Conservation (phyloP, 345 rosid species). For the Populus simonii region DNA sequence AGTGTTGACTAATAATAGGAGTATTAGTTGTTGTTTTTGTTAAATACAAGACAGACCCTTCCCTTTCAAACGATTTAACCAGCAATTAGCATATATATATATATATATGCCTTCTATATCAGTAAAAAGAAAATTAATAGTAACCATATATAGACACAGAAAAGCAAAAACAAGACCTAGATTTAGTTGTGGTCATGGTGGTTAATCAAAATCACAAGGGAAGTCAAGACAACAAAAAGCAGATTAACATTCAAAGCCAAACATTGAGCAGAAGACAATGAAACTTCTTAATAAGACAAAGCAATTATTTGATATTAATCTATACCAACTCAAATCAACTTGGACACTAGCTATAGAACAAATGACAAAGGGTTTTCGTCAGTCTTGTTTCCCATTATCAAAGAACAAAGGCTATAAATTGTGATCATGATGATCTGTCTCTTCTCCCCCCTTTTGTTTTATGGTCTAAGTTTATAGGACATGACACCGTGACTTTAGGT, state of each 20-base stretch:
- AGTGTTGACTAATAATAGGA: not conserved
- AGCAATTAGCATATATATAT: not conserved
- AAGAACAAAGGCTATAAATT: not conserved
- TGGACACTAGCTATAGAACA: not conserved
- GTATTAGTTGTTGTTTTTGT: not conserved
- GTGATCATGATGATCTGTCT: constrained; percentile 1
- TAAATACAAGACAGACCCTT: not conserved
- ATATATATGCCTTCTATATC: not conserved
- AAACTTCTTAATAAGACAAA: constrained; percentile 3
- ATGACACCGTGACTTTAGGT: constrained; percentile 1
- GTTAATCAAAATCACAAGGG: not conserved
- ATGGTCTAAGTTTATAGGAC: not conserved
- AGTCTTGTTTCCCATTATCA: not conserved
- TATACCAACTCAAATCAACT: not conserved
- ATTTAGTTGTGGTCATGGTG: not conserved
- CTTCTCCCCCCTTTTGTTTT: not conserved
- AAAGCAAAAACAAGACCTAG: not conserved
- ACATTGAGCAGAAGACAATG: not conserved
- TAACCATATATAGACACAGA: not conserved
- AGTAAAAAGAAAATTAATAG: not conserved
- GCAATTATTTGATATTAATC: constrained; percentile 5
- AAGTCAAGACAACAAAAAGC: not conserved
- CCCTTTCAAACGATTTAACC: not conserved
- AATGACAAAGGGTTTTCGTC: not conserved
- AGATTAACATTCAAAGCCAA: not conserved